Percentiles rank a stretch among this genome's conserved stretches.
Conservation (phyloP, 176 grass and related monocot genomes). For the Elymus sibiricus region DNA sequence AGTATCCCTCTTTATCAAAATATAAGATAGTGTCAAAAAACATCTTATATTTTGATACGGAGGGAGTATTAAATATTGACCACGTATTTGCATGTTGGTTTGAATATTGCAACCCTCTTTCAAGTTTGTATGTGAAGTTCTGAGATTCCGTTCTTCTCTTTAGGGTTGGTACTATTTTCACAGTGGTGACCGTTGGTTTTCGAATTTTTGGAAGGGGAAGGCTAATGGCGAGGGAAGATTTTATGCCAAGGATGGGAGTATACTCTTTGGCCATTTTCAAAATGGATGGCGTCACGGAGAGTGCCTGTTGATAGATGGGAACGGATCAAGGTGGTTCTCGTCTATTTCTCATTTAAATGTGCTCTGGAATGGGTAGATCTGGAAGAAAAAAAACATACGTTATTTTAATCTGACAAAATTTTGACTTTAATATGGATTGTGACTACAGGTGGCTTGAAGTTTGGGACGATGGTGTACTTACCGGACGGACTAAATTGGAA, state of each 20-base stretch:
- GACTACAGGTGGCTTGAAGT: conserved; percentile 71
- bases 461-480: conserved; percentile 75
- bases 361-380: neutral
- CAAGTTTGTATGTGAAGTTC: neutral
- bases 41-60: no score
- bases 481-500: conserved; percentile 40
- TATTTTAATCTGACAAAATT: neutral
- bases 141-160: conserved; percentile 19
- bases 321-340: conserved; percentile 62
- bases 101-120: neutral
- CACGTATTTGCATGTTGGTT: neutral
- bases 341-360: neutral
- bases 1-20: no score
- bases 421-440: conserved; percentile 8
- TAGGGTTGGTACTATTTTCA: conserved; percentile 95
- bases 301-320: conserved; percentile 60
- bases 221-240: conserved; percentile 94
- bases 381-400: neutral
- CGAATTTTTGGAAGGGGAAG: conserved; percentile 93
- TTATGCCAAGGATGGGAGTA: conserved; percentile 75
- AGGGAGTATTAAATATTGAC: conserved; percentile 5
- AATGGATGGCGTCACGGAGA: conserved; percentile 87
- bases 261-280: conserved; percentile 87
- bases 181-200: conserved; percentile 82
- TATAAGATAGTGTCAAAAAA: no score